Base-by-base conservation (phyloP, 1,284 basidiomycete genomes). In the Anthracocystis setariae region DNA sequence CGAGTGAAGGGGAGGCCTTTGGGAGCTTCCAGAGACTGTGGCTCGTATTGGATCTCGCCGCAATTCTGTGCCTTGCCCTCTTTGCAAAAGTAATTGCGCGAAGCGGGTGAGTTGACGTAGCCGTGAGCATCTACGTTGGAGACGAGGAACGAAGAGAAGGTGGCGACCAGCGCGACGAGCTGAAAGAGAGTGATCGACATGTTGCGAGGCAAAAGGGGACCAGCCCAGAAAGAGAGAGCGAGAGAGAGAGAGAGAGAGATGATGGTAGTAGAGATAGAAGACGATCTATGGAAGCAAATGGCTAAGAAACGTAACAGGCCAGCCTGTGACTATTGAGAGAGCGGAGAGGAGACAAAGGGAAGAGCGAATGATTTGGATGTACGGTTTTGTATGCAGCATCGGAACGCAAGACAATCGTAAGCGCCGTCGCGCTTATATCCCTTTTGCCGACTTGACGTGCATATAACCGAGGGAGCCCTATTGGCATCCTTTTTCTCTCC, bases 21-120 rank as follows among this genome's bases (percentile, higher is more conserved):
- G 39, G 55, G 56, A 17, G 70, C 64, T 42, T 73, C 70, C 50
- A 73, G 57, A 0, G 70, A 73, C 39, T 73, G 70, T 1, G 70
- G 70, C 27, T 73, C 70, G 61, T 69, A 73, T 52, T 73, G 70
- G 45, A 75, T 66, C 32, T 63, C 58, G 24, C 73, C 73, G 47
- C 70, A 73, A 17, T 61, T 43, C 40, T 61, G 61, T 10, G 68
- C 65, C 76, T 84, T 23, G 80, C 84, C 47, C 83, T 82, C 25
- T 76, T 84, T 25, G 74, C 80, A 37, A 90, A 90, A 78, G 85
- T 89, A 68, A 89, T 89, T 76, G 83, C 74, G 52, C 9, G 86
- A 87, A 86, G 64, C 83, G 83, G 37, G 84, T 83, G 40, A 90
- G 21, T 51, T 54, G 35, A 63, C 58, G 47, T 66, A 65, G 45